phyloP scores from a whole-genome alignment of 73 alveolate genomes.

The Paramecium biaurelia region DNA sequence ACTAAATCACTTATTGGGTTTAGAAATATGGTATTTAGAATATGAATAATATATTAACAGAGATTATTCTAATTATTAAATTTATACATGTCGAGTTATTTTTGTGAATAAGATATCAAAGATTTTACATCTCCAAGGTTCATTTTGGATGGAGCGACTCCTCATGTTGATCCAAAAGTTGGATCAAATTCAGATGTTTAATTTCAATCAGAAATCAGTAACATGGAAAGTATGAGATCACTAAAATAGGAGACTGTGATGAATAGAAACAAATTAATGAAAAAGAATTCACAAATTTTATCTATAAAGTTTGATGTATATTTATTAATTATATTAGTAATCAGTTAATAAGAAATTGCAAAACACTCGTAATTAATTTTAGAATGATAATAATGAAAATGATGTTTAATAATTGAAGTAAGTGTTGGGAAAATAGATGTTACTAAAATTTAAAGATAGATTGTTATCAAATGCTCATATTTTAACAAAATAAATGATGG shows the following conservation, averaged over 20 bases:
- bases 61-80: neutral
- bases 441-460: neutral
- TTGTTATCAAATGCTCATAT: neutral
- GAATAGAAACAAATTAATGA: neutral
- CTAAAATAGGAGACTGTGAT: neutral
- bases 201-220: neutral
- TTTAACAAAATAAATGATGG: neutral
- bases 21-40: neutral
- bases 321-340: neutral
- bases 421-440: neutral
- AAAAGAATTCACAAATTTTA: neutral
- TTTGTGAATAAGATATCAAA: neutral
- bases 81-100: neutral
- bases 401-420: neutral
- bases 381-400: neutral
- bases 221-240: constrained; percentile 30
- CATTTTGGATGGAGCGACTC: neutral
- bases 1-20: neutral
- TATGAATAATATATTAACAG: neutral
- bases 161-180: constrained; percentile 1
- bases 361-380: neutral
- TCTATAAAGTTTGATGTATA: neutral
- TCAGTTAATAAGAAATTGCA: neutral
- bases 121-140: neutral
- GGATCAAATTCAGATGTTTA: constrained; percentile 2